Base-by-base conservation (phyloP, 192 early-diverging fungal species). In the Podila epicladia region DNA sequence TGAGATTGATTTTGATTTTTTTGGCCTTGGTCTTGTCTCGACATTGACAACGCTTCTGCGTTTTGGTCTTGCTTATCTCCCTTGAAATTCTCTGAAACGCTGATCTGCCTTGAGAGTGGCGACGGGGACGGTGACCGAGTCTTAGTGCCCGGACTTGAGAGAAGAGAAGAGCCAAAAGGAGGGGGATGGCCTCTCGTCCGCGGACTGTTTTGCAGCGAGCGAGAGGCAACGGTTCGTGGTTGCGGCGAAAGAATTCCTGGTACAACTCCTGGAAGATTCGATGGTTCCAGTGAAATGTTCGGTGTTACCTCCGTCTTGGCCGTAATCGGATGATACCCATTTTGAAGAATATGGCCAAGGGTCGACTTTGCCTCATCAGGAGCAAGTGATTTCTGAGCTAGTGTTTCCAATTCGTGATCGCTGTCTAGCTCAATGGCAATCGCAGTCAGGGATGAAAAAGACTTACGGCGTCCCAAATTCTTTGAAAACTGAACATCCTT, bases 381-480 rank as follows among this genome's bases (percentile, higher is more conserved):
- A 15, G 41, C 41, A 45, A 15, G 13, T 15, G 41, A 45, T 19
- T 29, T 37, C 7, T 62, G 12, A 12, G 6, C 22, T 17, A 35
- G 28, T 20, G 1, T 32, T 35, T 20, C 51, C 51, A 32, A 22
- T 35, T 51, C 57, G 20, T 65, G 59, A 31, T 69, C 71, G n/a
- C 45, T 51, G 3, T 62, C 62, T 19, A 80, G 26, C 55, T 80
- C 76, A 19, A 80, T 72, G 13, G 76, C 76, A 26, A 73, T 28
- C 5, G 76, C 76, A 37, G 76, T 80, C 32, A 80, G 50, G 3
- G 76, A 80, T 35, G 65, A 32, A 57, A 59, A 80, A 5, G 76
- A 69, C n/a, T 58, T 29, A 31, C 58, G 48, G 15, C 69, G 69
- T 19, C 64, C 26, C 9, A 78, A 63, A 45, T 57, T 28, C 11